Evolutionary conservation across 164 flowering plant genomes (phyloP).

Genomic region (Hamamelis virginiana): DNA sequence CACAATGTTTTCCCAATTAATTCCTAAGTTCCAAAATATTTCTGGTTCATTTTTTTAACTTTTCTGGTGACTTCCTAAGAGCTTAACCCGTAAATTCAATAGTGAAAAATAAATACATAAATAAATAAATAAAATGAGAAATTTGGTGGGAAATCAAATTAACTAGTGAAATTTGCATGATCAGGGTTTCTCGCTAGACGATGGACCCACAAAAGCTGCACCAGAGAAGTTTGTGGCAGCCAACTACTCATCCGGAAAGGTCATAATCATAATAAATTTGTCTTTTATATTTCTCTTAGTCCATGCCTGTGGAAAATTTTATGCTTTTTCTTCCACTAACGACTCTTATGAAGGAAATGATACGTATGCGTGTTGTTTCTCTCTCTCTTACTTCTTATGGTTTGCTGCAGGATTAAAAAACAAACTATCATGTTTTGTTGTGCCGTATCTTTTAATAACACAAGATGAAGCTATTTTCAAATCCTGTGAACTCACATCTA

Average conservation of each 20-base stretch:
- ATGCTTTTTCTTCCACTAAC: slow-evolving; percentile 10
- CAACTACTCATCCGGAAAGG: slow-evolving; percentile 90
- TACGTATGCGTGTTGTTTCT: background rate
- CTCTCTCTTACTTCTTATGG: slow-evolving; percentile 32
- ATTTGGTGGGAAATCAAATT: background rate
- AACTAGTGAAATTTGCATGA: slow-evolving; percentile 13
- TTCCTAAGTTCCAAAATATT: background rate
- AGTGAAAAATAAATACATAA: background rate
- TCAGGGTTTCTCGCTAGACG: slow-evolving; percentile 83
- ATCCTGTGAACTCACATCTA: slow-evolving; percentile 38
- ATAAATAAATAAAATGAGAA: too few relatives aligned
- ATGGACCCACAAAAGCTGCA: slow-evolving; percentile 29
- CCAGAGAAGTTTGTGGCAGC: slow-evolving; percentile 87
- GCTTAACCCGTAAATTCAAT: background rate
- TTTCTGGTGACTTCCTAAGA: background rate
- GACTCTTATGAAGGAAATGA: slow-evolving; percentile 2
- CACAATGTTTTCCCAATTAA: background rate
- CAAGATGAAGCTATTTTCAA: slow-evolving; percentile 58
- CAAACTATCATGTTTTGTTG: slow-evolving; percentile 45
- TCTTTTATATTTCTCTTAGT: slow-evolving; percentile 5
- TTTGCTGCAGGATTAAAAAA: slow-evolving; percentile 79
- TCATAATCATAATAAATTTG: slow-evolving; percentile 17
- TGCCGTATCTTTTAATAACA: slow-evolving; percentile 51
- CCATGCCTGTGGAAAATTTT: background rate
- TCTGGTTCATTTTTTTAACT: background rate